Evolutionary conservation across 1,284 basidiomycete genomes (phyloP), one percentile per base, ranked within the genome.

Genomic region (Coniophora puteana): DNA sequence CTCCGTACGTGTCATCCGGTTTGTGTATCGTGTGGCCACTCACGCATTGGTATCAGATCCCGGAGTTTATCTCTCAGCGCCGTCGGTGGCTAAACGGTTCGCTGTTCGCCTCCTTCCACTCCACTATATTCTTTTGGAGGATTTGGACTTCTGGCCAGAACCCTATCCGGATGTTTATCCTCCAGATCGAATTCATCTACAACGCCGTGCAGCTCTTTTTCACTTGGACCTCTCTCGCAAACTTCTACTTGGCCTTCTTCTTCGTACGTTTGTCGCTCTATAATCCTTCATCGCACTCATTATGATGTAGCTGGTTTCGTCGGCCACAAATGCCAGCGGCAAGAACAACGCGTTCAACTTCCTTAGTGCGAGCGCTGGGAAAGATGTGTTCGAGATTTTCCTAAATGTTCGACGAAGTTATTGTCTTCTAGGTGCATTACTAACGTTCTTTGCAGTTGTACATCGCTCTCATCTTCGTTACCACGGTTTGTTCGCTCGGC

Each of bases 61-160:
- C 89, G 8, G 91, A 93, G 61, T 92, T 93, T 64, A 93, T 94
- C 55, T 90, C 87, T 3, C 91, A 93, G 58, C 84, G 90, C 62
- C 81, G 89, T 50, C 78, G 91, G 51, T 94, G 91, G 92, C 63
- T 94, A 47, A 94, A 95, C 55, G 92, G 91, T 32, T 89, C 86
- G 7, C 66, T 91, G 11, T 90, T 91, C 54, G 91, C 92, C 16
- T 88, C 87, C 3, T 78, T 93, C 39, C 89, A 94, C 55, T 87
- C 91, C 1, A 87, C 90, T 1, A 71, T 88, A 13, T 89, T 86
- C 65, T 91, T 83, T 69, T 90, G 76, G 67, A 76, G 80, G 41
- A 89, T 95, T 50, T 93, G 89, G 87, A 83, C 87, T 1, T 91
- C 88, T n/a, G 92, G 92, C 3, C 92, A 95, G 59, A 77, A 78